Evolutionary conservation across 164 flowering plant genomes (phyloP).

Genomic region (Stephania yunnanensis): DNA sequence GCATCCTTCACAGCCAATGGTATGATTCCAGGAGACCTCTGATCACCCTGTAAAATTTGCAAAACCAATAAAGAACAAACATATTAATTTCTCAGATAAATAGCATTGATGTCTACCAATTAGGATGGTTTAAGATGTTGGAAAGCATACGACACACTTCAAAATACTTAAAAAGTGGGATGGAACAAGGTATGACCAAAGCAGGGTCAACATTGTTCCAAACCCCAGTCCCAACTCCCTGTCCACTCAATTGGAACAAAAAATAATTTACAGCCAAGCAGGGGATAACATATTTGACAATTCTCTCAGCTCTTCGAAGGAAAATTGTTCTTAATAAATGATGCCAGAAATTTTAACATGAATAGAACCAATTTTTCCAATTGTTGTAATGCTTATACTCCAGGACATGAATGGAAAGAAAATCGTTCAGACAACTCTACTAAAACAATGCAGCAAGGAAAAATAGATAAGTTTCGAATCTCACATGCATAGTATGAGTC

Average conservation of each 20-base stretch:
- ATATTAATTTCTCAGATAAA: not conserved
- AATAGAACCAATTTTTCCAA: too few species aligned
- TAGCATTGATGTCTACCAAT: not conserved
- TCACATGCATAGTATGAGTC: slow-evolving; percentile 95
- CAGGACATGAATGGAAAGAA: not conserved
- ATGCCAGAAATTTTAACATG: too few species aligned
- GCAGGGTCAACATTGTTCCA: too few species aligned
- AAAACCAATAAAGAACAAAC: slow-evolving; percentile 5
- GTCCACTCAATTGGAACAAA: too few species aligned
- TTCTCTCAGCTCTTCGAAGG: too few species aligned
- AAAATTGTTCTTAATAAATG: too few species aligned
- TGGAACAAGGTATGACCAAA: not conserved
- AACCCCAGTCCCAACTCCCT: too few species aligned
- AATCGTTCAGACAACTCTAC: not conserved
- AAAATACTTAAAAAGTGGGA: not conserved
- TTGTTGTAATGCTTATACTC: too few species aligned
- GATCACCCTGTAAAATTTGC: slow-evolving; percentile 71
- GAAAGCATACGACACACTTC: too few species aligned
- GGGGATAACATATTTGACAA: too few species aligned
- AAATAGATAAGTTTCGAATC: slow-evolving; percentile 14
- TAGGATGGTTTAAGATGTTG: not conserved
- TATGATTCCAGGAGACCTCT: slow-evolving; percentile 94
- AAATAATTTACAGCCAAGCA: too few species aligned
- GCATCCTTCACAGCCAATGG: slow-evolving; percentile 97
- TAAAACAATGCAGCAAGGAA: not conserved